phyloP scores from a whole-genome alignment of 441 rosid genomes.

The Dalechampia spathulata region DNA sequence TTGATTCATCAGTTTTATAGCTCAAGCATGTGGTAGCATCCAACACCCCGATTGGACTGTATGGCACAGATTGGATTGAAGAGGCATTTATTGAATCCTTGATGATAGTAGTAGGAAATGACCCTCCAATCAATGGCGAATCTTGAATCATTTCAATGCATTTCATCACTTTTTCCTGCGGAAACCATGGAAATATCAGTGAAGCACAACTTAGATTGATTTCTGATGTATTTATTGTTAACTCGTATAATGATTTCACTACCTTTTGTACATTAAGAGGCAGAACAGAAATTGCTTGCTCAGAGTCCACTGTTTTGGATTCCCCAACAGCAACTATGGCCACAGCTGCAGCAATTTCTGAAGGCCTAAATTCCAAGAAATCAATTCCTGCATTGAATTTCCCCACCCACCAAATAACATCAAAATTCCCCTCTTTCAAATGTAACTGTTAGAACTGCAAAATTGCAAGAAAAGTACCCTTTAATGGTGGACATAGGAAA shows the following conservation, averaged over 20 bases:
- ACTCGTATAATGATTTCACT: too few species aligned
- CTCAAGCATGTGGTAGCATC: slow-evolving; percentile 70
- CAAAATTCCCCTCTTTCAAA: slow-evolving; percentile 14
- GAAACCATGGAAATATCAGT: neutral
- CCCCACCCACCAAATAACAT: slow-evolving; percentile 34
- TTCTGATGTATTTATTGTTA: too few species aligned
- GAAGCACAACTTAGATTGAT: neutral
- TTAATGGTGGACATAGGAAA: neutral
- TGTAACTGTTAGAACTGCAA: slow-evolving; percentile 11
- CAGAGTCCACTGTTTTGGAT: slow-evolving; percentile 35
- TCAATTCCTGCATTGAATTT: slow-evolving; percentile 54
- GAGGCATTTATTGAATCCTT: slow-evolving; percentile 23
- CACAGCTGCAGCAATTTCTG: slow-evolving; percentile 76
- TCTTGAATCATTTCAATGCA: slow-evolving; percentile 37
- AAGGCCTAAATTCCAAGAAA: slow-evolving; percentile 66
- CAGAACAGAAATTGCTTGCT: slow-evolving; percentile 43
- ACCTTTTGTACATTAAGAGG: slow-evolving; percentile 45
- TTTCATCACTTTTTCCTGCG: slow-evolving; percentile 48
- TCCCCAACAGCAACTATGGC: slow-evolving; percentile 40
- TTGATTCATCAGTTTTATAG: slow-evolving; percentile 43
- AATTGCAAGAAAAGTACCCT: slow-evolving; percentile 11
- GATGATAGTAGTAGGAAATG: neutral
- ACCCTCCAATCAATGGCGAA: slow-evolving; percentile 22
- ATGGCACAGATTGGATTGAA: slow-evolving; percentile 34
- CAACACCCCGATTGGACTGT: slow-evolving; percentile 61